Conservation (phyloP, 768 basidiomycete genomes). For the Lactarius akahatsu region DNA sequence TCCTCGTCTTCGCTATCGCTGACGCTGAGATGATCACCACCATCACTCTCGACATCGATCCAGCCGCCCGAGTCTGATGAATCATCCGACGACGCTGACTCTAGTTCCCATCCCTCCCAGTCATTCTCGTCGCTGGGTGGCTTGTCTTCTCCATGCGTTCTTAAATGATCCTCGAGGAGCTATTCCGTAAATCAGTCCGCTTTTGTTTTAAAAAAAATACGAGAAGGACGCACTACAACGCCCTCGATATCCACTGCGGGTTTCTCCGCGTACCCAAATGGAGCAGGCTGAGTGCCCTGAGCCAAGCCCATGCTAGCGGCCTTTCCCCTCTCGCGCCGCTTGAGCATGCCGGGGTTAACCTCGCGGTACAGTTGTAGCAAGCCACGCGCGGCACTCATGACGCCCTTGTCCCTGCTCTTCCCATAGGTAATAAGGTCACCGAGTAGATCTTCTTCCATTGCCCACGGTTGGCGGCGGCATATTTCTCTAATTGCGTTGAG, state of each 20-base stretch:
- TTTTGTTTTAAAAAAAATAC: background rate
- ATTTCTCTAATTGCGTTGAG: slow-evolving; percentile 93
- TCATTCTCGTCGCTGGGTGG: slow-evolving; percentile 57
- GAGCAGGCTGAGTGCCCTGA: slow-evolving; percentile 62
- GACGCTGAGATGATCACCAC: slow-evolving; percentile 63
- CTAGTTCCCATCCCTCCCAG: slow-evolving; percentile 58
- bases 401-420: slow-evolving; percentile 93
- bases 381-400: slow-evolving; percentile 85
- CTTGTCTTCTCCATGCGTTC: slow-evolving; percentile 61
- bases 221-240: slow-evolving; percentile 59
- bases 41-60: slow-evolving; percentile 76
- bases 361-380: slow-evolving; percentile 91
- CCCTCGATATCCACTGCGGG: slow-evolving; percentile 88
- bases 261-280: slow-evolving; percentile 77
- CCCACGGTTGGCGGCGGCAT: slow-evolving; percentile 93
- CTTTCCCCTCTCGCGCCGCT: slow-evolving; percentile 89
- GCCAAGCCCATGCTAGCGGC: slow-evolving; percentile 76
- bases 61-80: slow-evolving; percentile 66
- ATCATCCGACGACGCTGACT: slow-evolving; percentile 61
- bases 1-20: slow-evolving; percentile 84
- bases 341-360: slow-evolving; percentile 91
- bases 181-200: slow-evolving; percentile 34
- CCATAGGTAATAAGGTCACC: slow-evolving; percentile 92
- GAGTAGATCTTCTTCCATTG: slow-evolving; percentile 93
- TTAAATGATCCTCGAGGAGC: slow-evolving; percentile 88